A percentile compares a stretch with the other conserved stretches of the same genome.
Evolutionary conservation across 306 rosid genomes (phyloP).

Genomic region (Begonia fuchsioides): DNA sequence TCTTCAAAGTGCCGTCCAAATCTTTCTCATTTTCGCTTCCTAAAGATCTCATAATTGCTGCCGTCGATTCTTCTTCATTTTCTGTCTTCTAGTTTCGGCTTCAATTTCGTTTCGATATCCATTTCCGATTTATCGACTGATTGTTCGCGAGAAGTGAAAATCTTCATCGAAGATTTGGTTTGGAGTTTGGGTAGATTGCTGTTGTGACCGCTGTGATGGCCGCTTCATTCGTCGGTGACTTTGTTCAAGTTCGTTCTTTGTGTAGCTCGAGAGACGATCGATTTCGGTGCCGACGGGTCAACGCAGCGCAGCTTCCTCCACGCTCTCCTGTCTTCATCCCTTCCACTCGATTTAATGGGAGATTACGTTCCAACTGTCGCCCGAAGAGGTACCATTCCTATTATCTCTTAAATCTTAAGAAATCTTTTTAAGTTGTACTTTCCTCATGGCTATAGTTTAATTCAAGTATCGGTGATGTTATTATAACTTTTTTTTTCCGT

Average conservation of each 20-base stretch:
- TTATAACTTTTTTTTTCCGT: background rate
- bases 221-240: constrained; percentile 9
- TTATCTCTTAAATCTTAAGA: background rate
- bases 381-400: constrained; percentile 19
- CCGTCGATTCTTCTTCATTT: background rate
- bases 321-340: constrained; percentile 7
- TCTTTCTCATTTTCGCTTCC: background rate
- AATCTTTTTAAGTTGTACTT: background rate
- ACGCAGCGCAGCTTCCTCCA: constrained; percentile 13
- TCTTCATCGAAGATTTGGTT: too few relatives aligned
- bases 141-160: too few relatives aligned
- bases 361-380: constrained; percentile 10
- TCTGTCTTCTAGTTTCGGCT: background rate
- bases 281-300: constrained; percentile 5
- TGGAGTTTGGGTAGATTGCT: background rate
- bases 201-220: constrained; percentile 15
- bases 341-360: constrained; percentile 5
- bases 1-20: background rate
- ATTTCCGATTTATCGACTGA: too few relatives aligned
- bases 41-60: background rate
- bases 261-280: constrained; percentile 8
- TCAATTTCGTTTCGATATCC: too few relatives aligned
- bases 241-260: constrained; percentile 10
- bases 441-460: background rate
- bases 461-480: background rate